Base-by-base conservation (phyloP, 768 basidiomycete species). In the Russula sp. region DNA sequence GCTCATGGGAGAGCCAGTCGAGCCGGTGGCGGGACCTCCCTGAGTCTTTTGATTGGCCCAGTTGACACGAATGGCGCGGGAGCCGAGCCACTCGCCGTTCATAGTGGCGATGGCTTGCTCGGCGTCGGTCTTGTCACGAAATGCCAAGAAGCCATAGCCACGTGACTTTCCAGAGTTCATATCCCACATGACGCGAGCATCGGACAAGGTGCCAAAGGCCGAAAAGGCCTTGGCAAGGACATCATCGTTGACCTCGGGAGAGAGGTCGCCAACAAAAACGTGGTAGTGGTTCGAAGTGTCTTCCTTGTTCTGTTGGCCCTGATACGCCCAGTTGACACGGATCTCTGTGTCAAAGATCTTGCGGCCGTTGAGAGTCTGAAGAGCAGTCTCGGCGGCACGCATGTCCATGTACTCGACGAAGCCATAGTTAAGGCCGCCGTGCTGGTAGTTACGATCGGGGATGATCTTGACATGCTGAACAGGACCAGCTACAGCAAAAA, bases 41-140 rank as follows among this genome's bases (percentile, higher is more conserved):
- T 96, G 94, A 18, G 95, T 98, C 80, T 98, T 98, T 78, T 98
- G 96, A 78, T 98, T 98, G 58, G 97, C 97, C 96, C 96, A 99
- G 79, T 99, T 99, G 75, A 98, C 96, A 68, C 97, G 88, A 71
- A 99, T 99, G 65, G 97, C 97, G 64, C 97, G 86, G 35, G 94
- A 94, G 54, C 97, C 97, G 42, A 99, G 83, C 94, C 94, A 99
- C 80, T 99, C 96, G 61, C 97, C 97, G 72, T 99, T 99, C 97
- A 99, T 99, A 64, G 96, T 95, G 37, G 91, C 90, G 73, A 99
- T 99, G 48, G 97, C 97, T 75, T 98, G 97, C 75, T 99, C 97
- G 37, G 97, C 97, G 71, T 99, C 97, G 57, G 96, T 93, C 78
- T 96, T 95, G 80, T 99, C 97, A 71, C 96, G 84, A 84, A 98